Conservation (phyloP, 2,329 filamentous ascomycete species). For the Sodiomyces alkalinus region DNA sequence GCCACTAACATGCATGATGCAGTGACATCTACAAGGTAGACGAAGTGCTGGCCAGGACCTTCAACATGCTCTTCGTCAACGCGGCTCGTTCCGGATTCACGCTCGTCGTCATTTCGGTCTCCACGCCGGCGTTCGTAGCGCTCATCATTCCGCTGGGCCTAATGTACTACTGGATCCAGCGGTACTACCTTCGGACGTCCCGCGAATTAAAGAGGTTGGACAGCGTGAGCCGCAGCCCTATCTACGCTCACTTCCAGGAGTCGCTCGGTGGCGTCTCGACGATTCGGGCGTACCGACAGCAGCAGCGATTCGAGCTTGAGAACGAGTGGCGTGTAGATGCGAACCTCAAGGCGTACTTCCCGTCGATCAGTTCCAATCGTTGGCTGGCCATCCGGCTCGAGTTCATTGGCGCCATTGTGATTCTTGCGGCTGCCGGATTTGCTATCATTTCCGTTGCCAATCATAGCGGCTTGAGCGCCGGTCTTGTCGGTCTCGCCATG, state of each 20-base stretch:
- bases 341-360: slow-evolving; percentile 88
- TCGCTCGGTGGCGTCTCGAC: slow-evolving; percentile 87
- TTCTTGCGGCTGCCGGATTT: slow-evolving; percentile 71
- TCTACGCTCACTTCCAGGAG: slow-evolving; percentile 97
- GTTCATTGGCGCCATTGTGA: slow-evolving; percentile 89
- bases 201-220: slow-evolving; percentile 92
- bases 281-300: slow-evolving; percentile 86
- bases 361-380: slow-evolving; percentile 83
- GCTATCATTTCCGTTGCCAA: slow-evolving; percentile 65
- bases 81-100: slow-evolving; percentile 66
- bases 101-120: slow-evolving; percentile 65
- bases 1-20: slow-evolving; percentile 12
- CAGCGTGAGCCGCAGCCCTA: slow-evolving; percentile 87
- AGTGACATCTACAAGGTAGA: slow-evolving; percentile 72
- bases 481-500: slow-evolving; percentile 84
- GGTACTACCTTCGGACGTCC: slow-evolving; percentile 92
- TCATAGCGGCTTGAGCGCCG: slow-evolving; percentile 47
- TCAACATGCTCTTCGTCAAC: slow-evolving; percentile 91
- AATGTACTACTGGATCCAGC: slow-evolving; percentile 84
- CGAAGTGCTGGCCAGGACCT: slow-evolving; percentile 86
- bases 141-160: slow-evolving; percentile 68
- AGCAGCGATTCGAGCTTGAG: slow-evolving; percentile 74
- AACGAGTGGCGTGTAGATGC: slow-evolving; percentile 97
- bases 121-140: slow-evolving; percentile 66
- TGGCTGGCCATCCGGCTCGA: slow-evolving; percentile 93